Base-by-base conservation (phyloP, 2,329 filamentous ascomycete genomes). In the Lojkania enalia region DNA sequence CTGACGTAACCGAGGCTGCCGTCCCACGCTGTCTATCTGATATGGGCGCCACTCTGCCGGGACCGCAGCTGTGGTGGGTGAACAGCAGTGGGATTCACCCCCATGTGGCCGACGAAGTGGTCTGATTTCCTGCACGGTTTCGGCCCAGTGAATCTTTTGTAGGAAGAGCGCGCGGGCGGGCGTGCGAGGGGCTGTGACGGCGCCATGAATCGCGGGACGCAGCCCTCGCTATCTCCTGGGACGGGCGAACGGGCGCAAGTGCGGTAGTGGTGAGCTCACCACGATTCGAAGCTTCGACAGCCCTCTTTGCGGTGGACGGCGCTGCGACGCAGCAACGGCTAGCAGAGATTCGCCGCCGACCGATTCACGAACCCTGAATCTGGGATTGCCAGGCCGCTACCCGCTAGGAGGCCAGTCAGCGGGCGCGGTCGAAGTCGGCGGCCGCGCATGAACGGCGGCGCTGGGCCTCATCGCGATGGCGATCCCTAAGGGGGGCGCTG, bases 21-120 rank as follows among this genome's bases (percentile, higher is more conserved):
- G 13, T 15, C 32, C 40, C 40, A 44, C 29, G 25, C 23, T 39
- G 20, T 30, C 13, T 27, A 21, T 15, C 18, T 14, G 14, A 23
- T 31, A 48, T 44, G 20, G 14, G 44, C 47, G 35, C 48, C 50
- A 39, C 21, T 20, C 29, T 15, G 35, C 21, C 37, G 46, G 49
- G 27, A 33, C 20, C 12, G 5, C 25, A 35, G 27, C 32, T 14
- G 12, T 12, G 35, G 31, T 11, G n/a, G 14, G 29, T 14, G 32
- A 20, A 39, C 14, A 43, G 44, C 38, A 20, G 39, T 46, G 35
- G 35, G 25, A 20, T 5, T n/a, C 29, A 5, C 36, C 44, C 27
- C 29, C 44, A 50, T 44, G 51, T 45, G 49, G 48, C 48, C 38
- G 39, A 33, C 35, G 48, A 46, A 44, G 43, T 54, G 45, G 48